Evolutionary conservation across 345 rosid species (phyloP), one percentile per base, ranked within the genome.

Genomic region (Passiflora organensis): DNA sequence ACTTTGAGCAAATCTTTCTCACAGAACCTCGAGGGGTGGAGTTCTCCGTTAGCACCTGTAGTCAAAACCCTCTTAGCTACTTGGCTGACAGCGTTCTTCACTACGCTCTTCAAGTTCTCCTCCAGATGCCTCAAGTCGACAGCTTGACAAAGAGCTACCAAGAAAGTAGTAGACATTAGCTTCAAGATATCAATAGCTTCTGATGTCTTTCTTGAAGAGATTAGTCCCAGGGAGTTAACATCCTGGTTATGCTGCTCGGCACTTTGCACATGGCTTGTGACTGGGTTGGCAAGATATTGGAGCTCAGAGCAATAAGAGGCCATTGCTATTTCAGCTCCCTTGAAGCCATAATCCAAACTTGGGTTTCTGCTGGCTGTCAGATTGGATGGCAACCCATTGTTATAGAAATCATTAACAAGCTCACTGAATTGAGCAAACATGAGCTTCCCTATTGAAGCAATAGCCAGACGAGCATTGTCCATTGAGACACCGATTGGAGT

Each of bases 11-110:
- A 46, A 49, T 82, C 86, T 21, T 80, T 78, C 69, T 82, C 90
- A 0, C 82, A 76, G 76, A 85, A 82, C 71, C 96, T 76, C 11
- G 87, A 81, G 0, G 93, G 86, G 68, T 82, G 89, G 32, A 87
- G 87, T 60, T 76, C 87, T 19, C 93, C 93, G 52, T 74, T 77
- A 0, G 18, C 65, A 4, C 90, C 87, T 0, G 75, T 71, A 1
- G 78, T 88, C 6, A 12, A 32, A 0, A 56, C 28, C 42, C 62
- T 56, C 43, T 64, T 56, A 13, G 68, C 55, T 13, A 56, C 62
- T 21, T 56, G 68, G 42, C 51, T 64, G 13, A 64, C 68, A 0
- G 68, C 56, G 43, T 64, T 64, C 59, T 64, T 64, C 6, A 64
- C 68, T 0, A 38, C 55, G 11, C 56, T 59, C 51, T 8, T 48